phyloP scores from a whole-genome alignment of 2,329 filamentous ascomycete genomes.

The Colletotrichum sansevieriae region DNA sequence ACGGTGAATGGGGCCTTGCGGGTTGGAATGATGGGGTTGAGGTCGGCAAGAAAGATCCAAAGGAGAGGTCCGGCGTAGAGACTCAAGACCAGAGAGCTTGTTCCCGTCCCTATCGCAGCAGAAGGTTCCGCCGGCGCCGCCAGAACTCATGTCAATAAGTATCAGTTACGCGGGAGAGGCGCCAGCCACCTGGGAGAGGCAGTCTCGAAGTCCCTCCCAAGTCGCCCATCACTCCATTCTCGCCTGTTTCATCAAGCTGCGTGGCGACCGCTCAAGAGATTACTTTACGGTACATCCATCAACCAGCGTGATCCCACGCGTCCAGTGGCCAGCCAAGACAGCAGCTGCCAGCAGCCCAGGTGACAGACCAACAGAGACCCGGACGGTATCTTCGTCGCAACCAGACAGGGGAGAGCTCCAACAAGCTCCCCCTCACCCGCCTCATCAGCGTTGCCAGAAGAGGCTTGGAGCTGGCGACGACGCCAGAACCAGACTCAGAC shows the following conservation, averaged over 20 bases:
- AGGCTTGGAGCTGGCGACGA: conserved; percentile 32
- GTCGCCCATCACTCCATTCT: no score
- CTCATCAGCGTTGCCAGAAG: no score
- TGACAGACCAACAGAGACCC: conserved; percentile 14
- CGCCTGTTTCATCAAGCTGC: no score
- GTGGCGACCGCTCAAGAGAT: no score
- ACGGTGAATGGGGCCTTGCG: not conserved
- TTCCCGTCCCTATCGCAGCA: not conserved
- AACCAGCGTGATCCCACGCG: no score
- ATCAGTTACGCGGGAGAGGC: not conserved
- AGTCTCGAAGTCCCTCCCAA: no score
- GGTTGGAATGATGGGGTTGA: not conserved
- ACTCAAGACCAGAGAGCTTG: conserved; percentile 4
- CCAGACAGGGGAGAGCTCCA: conserved; percentile 27
- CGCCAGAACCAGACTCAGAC: conserved; percentile 15
- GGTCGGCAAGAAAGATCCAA: not conserved
- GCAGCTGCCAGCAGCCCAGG: no score
- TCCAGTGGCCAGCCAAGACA: no score
- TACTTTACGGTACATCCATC: no score
- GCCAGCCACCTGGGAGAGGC: no score
- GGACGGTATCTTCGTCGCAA: conserved; percentile 3
- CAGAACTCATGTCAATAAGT: not conserved
- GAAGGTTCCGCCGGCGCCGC: not conserved
- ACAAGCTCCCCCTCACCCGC: not conserved
- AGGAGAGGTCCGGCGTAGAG: not conserved